phyloP scores from a whole-genome alignment of 1,284 basidiomycete genomes.

The Rhodotorula sp. region DNA sequence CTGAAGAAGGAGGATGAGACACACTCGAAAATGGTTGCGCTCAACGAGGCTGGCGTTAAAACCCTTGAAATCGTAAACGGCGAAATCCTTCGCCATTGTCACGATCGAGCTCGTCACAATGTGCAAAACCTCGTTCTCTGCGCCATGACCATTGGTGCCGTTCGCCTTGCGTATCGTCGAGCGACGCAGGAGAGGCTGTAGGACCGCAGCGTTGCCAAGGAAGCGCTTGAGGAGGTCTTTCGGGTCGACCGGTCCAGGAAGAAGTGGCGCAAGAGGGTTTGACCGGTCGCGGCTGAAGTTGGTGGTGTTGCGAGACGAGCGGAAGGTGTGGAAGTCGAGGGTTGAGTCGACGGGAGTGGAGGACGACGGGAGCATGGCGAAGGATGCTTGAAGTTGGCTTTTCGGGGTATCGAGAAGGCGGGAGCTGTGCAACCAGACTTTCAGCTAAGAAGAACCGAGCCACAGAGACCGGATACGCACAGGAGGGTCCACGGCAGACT shows the following conservation, averaged over 20 bases:
- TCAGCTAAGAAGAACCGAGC: too few species aligned
- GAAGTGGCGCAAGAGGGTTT: background rate
- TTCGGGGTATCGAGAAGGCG: background rate
- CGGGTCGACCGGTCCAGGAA: background rate
- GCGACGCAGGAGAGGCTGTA: too few species aligned
- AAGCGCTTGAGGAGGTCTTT: background rate
- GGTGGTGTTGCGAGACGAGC: constrained; percentile 1
- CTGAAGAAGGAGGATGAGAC: background rate
- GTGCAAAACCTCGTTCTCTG: background rate
- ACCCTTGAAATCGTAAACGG: constrained; percentile 1
- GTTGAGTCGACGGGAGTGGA: background rate
- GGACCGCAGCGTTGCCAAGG: background rate
- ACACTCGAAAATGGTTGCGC: background rate
- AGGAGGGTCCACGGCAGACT: too few species aligned
- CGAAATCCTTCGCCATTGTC: background rate
- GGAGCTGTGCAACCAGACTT: too few species aligned
- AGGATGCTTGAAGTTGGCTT: background rate
- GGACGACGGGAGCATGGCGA: constrained; percentile 1
- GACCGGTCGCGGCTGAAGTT: background rate
- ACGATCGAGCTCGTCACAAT: background rate
- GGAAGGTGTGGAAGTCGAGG: background rate
- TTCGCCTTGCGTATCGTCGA: background rate
- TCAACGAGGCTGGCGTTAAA: background rate
- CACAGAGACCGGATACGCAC: too few species aligned
- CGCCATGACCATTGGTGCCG: background rate